These are phyloP conservation scores for Podaxis rugospora DNA, from an alignment of 768 basidiomycete species.

Conservation along the genomic window DNA sequence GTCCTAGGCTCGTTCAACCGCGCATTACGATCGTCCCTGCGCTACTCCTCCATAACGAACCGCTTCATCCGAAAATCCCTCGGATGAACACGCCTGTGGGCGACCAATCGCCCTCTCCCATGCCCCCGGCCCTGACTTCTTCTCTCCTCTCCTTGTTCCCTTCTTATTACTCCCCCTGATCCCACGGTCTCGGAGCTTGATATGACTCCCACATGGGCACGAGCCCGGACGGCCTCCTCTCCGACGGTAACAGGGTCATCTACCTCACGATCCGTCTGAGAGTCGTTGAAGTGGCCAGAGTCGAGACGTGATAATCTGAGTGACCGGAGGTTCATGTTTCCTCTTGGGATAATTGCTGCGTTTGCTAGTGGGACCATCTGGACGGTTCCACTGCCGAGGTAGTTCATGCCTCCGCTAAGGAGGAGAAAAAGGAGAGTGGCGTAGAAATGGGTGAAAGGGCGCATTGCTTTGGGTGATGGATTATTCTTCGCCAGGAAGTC, in stretches of 20 bases:
- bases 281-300: background rate
- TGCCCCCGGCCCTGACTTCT: background rate
- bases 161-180: background rate
- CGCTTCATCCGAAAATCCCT: conserved; percentile 7
- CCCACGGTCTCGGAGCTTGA: background rate
- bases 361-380: background rate
- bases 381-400: background rate
- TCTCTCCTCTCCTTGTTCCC: background rate
- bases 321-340: background rate
- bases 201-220: background rate
- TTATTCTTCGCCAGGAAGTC: background rate
- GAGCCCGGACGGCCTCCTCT: background rate
- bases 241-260: background rate
- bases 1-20: background rate
- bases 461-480: background rate
- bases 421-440: background rate
- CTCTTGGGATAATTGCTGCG: background rate
- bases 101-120: background rate
- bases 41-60: background rate
- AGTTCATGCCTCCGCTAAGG: background rate
- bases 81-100: conserved; percentile 1
- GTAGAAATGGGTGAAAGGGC: background rate
- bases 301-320: background rate
- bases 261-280: background rate
- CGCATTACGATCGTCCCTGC: background rate